These are phyloP conservation scores for Mycena venus DNA, from an alignment of 768 basidiomycete genomes.

Conservation along the genomic window DNA sequence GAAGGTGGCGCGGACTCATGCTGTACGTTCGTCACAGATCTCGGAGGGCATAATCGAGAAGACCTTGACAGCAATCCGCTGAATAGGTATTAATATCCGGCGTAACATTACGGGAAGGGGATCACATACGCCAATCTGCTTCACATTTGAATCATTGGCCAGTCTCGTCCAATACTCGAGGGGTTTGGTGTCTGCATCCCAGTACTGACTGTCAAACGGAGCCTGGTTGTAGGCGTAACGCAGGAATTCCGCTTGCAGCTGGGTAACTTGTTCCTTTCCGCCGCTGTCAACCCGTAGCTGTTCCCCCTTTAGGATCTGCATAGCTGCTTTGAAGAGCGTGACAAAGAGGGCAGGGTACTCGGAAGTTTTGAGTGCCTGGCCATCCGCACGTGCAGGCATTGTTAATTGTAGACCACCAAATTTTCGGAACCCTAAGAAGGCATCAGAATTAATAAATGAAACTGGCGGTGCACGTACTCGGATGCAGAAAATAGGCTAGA, in stretches of 20 bases:
- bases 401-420: too few species aligned
- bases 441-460: too few species aligned
- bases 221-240: slow-evolving; percentile 37
- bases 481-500: slow-evolving; percentile 44
- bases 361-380: too few species aligned
- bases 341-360: too few species aligned
- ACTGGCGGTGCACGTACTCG: slow-evolving; percentile 31
- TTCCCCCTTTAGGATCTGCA: slow-evolving; percentile 35
- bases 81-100: not conserved
- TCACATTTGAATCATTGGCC: slow-evolving; percentile 37
- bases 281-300: slow-evolving; percentile 26
- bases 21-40: slow-evolving; percentile 44
- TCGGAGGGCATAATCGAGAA: slow-evolving; percentile 44
- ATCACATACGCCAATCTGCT: slow-evolving; percentile 29
- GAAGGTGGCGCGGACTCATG: too few species aligned
- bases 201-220: slow-evolving; percentile 34
- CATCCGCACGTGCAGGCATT: too few species aligned
- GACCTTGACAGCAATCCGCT: slow-evolving; percentile 37
- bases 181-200: slow-evolving; percentile 31
- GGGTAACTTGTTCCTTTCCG: slow-evolving; percentile 21
- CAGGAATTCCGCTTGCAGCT: slow-evolving; percentile 33
- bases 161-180: slow-evolving; percentile 40
- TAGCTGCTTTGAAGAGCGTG: slow-evolving; percentile 27
- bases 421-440: too few species aligned
- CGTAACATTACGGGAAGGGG: not conserved